These are phyloP conservation scores for Cymbopogon citratus DNA, from an alignment of 176 grass and related monocot species.

Conservation along the genomic window DNA sequence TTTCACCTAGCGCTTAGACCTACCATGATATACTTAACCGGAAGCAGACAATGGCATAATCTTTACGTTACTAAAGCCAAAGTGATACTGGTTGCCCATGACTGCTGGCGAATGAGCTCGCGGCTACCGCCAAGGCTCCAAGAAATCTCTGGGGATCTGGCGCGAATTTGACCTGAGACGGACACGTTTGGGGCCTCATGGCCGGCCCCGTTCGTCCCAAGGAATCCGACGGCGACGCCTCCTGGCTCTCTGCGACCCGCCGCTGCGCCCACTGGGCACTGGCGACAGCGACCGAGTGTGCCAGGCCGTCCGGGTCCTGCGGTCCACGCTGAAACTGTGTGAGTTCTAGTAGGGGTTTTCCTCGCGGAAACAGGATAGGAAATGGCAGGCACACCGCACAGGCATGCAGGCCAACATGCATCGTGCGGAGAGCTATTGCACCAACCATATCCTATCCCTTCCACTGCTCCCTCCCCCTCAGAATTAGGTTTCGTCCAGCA, in stretches of 20 bases:
- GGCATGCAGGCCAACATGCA: slow-evolving; percentile 3
- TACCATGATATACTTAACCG: slow-evolving; percentile 15
- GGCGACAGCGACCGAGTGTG: background rate
- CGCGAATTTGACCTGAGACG: background rate
- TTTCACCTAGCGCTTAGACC: background rate
- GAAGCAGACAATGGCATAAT: background rate
- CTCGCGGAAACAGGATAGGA: background rate
- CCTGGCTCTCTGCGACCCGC: background rate
- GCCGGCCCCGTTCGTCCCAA: slow-evolving; percentile 9
- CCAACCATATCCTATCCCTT: slow-evolving; percentile 22
- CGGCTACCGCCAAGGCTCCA: background rate
- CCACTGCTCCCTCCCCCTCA: background rate
- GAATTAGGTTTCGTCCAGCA: slow-evolving; percentile 10
- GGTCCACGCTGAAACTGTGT: background rate
- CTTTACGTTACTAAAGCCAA: slow-evolving; percentile 2
- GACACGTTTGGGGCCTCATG: slow-evolving; percentile 6
- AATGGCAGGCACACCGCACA: background rate
- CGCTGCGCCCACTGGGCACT: no score
- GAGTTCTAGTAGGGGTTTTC: background rate
- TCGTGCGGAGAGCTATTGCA: slow-evolving; percentile 24
- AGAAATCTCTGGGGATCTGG: slow-evolving; percentile 6
- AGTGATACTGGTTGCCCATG: background rate
- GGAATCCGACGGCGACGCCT: slow-evolving; percentile 1
- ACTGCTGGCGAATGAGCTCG: background rate
- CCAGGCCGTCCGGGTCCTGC: no score